Percentiles rank a stretch among this genome's conserved stretches.
These are phyloP conservation scores for Sphaerosporella brunnea DNA, from an alignment of 495 filamentous ascomycete species.

Conservation along the genomic window DNA sequence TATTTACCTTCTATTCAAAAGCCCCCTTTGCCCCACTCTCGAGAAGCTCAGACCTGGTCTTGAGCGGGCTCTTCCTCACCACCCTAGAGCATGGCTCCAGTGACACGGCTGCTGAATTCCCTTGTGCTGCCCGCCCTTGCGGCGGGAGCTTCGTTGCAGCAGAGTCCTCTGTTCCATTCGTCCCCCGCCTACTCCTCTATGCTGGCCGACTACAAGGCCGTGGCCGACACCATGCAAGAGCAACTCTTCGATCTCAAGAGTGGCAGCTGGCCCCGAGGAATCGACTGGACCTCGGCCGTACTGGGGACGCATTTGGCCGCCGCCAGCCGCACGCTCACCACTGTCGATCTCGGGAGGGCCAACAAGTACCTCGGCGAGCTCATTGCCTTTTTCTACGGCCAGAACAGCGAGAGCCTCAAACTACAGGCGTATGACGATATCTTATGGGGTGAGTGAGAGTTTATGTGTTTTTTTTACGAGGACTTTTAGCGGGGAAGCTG, in stretches of 20 bases:
- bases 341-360: slow-evolving; percentile 24
- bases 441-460: slow-evolving; percentile 47
- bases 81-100: too few relatives aligned
- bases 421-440: slow-evolving; percentile 88
- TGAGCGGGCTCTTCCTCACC: too few relatives aligned
- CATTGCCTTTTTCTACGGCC: slow-evolving; percentile 66
- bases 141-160: too few relatives aligned
- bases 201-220: slow-evolving; percentile 33
- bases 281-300: slow-evolving; percentile 91
- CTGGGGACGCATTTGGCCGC: slow-evolving; percentile 63
- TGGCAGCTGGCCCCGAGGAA: slow-evolving; percentile 69
- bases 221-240: slow-evolving; percentile 57
- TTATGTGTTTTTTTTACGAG: too few relatives aligned
- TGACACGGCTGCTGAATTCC: too few relatives aligned
- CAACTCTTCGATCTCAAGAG: slow-evolving; percentile 58
- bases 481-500: background rate
- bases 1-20: too few relatives aligned
- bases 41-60: too few relatives aligned
- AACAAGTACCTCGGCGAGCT: slow-evolving; percentile 62
- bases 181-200: background rate
- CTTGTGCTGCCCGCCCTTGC: too few relatives aligned
- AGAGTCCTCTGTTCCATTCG: background rate
- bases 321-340: slow-evolving; percentile 45
- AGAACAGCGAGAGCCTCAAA: slow-evolving; percentile 58
- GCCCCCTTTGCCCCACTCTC: too few relatives aligned